Percentiles rank a stretch among this genome's conserved stretches.
phyloP scores from a whole-genome alignment of 441 rosid genomes.

The Syzygium syzygioides region DNA sequence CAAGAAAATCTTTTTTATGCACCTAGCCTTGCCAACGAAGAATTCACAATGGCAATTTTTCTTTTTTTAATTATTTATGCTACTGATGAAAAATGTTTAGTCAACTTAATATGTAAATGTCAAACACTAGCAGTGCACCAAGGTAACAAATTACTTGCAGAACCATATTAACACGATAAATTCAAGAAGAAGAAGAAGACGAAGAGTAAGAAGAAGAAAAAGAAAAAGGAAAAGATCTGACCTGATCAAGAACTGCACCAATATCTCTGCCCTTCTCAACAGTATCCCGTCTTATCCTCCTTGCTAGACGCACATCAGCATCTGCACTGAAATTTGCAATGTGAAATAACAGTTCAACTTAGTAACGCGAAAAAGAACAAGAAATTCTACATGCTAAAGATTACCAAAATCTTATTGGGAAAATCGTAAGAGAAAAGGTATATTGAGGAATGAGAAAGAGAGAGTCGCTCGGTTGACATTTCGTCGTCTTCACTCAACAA shows the following conservation, averaged over 20 bases:
- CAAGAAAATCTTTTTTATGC: not conserved
- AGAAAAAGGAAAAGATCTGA: constrained; percentile 14
- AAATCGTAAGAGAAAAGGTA: not conserved
- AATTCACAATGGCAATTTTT: not conserved
- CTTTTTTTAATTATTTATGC: not conserved
- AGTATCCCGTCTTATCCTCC: constrained; percentile 96
- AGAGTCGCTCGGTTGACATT: not conserved
- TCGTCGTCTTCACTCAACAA: not conserved
- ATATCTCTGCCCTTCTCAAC: constrained; percentile 92
- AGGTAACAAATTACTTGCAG: not conserved
- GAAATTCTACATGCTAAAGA: not conserved
- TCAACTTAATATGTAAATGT: not conserved
- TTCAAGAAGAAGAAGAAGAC: not conserved
- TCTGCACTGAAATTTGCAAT: constrained; percentile 72
- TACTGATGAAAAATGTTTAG: not conserved
- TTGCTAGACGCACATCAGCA: constrained; percentile 98
- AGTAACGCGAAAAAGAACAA: constrained; percentile 17
- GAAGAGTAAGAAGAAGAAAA: not conserved
- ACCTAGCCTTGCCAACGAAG: not conserved
- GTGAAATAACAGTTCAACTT: constrained; percentile 41
- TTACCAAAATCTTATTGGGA: not conserved
- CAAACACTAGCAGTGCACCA: not conserved
- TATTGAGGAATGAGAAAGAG: not conserved
- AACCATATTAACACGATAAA: not conserved
- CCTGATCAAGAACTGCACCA: constrained; percentile 93